A percentile compares a stretch with the other conserved stretches of the same genome.
Conservation (phyloP, 108 stramenopile genomes). For the Cylindrotheca closterium region DNA sequence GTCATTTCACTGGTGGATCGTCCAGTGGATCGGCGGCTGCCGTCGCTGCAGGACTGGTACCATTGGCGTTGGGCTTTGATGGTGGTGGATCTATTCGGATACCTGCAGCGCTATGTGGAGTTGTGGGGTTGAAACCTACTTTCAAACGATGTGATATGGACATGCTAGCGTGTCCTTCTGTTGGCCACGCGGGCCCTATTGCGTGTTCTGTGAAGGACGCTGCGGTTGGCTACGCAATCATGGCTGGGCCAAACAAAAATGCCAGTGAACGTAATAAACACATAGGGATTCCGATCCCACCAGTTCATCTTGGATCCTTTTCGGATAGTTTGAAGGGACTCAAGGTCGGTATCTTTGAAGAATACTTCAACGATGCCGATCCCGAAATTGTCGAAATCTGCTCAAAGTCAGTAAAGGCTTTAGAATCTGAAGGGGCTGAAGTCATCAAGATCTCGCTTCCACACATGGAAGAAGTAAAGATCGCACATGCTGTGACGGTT, state of each 20-base stretch:
- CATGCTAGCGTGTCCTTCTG: not conserved
- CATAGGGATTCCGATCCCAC: not conserved
- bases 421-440: constrained; percentile 36
- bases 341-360: constrained; percentile 10
- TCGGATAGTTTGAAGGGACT: not conserved
- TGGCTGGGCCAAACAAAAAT: not conserved
- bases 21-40: constrained; percentile 63
- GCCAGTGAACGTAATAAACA: not conserved
- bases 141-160: not conserved
- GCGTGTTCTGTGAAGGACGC: not conserved
- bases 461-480: constrained; percentile 39
- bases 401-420: constrained; percentile 14
- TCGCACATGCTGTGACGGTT: constrained; percentile 53
- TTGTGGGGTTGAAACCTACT: constrained; percentile 35
- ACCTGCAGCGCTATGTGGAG: constrained; percentile 58
- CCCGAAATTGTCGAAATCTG: constrained; percentile 10
- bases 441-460: constrained; percentile 45
- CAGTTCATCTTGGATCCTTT: not conserved
- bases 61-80: constrained; percentile 64
- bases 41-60: constrained; percentile 57
- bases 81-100: constrained; percentile 71
- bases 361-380: constrained; percentile 34
- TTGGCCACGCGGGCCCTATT: not conserved
- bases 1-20: constrained; percentile 58
- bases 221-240: not conserved